These are phyloP conservation scores for Cladophialophora yegresii DNA, from an alignment of 2,329 filamentous ascomycete species.

Conservation along the genomic window DNA sequence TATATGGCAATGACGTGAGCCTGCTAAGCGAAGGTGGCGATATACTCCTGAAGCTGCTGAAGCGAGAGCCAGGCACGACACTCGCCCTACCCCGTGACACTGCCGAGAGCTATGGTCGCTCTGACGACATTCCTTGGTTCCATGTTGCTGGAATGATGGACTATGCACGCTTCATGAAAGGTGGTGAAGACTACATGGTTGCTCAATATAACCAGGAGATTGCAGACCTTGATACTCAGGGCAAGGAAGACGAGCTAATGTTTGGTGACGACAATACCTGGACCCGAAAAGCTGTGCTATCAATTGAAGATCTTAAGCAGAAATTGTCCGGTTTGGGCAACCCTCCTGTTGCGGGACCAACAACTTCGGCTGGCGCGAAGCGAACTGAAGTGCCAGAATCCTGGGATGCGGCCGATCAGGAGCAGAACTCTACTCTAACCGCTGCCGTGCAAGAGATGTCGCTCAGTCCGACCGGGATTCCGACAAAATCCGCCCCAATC, in stretches of 20 bases:
- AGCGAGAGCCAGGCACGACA: conserved; percentile 76
- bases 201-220: conserved; percentile 80
- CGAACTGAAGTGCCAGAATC: conserved; percentile 26
- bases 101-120: conserved; percentile 66
- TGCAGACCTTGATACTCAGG: conserved; percentile 70
- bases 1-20: conserved; percentile 80
- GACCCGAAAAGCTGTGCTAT: conserved; percentile 78
- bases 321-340: conserved; percentile 69
- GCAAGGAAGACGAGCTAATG: conserved; percentile 84
- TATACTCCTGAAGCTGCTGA: conserved; percentile 83
- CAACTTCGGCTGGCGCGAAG: conserved; percentile 34
- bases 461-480: conserved; percentile 34
- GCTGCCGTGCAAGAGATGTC: conserved; percentile 38
- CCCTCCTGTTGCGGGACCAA: conserved; percentile 54
- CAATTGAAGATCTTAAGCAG: conserved; percentile 74
- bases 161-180: conserved; percentile 94
- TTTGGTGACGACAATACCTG: conserved; percentile 93
- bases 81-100: conserved; percentile 84
- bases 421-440: conserved; percentile 32
- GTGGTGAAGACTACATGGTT: conserved; percentile 82
- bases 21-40: conserved; percentile 81
- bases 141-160: conserved; percentile 91
- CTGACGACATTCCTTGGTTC: conserved; percentile 88
- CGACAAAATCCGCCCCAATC: conserved; percentile 12
- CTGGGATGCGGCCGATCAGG: conserved; percentile 25